phyloP scores from a whole-genome alignment of 1,284 basidiomycete species.

The Erythrobasidium hasegawianum region DNA sequence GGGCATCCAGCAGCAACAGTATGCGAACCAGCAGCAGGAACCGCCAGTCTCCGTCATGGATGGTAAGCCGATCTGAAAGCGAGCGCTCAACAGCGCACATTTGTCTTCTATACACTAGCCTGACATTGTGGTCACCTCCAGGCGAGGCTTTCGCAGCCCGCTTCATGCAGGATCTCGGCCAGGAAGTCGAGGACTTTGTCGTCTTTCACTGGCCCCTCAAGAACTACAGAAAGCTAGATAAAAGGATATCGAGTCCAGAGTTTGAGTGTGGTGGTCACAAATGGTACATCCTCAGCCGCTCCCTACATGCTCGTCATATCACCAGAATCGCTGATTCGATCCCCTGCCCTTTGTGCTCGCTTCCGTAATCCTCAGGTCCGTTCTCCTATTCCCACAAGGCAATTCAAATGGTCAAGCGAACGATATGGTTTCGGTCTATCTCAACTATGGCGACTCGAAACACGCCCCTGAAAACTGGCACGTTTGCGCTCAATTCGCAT shows the following conservation, averaged over 20 bases:
- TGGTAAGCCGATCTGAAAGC: no score
- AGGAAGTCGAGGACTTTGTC: conserved; percentile 91
- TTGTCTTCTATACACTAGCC: no score
- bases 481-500: conserved; percentile 97
- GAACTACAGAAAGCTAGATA: conserved; percentile 89
- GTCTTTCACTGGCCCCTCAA: conserved; percentile 78
- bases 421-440: conserved; percentile 98
- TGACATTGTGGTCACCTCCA: conserved; percentile 48
- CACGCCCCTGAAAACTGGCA: conserved; percentile 99
- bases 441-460: conserved; percentile 98
- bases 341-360: neutral
- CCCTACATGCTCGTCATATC: no score
- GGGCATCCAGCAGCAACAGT: conserved; percentile 17
- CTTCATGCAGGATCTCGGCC: conserved; percentile 91
- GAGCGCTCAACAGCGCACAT: no score
- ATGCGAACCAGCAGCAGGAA: conserved; percentile 12
- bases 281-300: conserved; percentile 76
- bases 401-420: conserved; percentile 99
- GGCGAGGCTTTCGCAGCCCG: conserved; percentile 89
- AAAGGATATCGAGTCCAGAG: conserved; percentile 88
- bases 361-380: conserved; percentile 77
- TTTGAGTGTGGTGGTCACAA: conserved; percentile 97
- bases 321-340: no score
- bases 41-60: conserved; percentile 31
- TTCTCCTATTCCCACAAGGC: conserved; percentile 95